Percentiles rank a stretch among this genome's conserved stretches.
Evolutionary conservation across 2,329 filamentous ascomycete genomes (phyloP).

Genomic region (Stachybotrys chlorohalonatus): DNA sequence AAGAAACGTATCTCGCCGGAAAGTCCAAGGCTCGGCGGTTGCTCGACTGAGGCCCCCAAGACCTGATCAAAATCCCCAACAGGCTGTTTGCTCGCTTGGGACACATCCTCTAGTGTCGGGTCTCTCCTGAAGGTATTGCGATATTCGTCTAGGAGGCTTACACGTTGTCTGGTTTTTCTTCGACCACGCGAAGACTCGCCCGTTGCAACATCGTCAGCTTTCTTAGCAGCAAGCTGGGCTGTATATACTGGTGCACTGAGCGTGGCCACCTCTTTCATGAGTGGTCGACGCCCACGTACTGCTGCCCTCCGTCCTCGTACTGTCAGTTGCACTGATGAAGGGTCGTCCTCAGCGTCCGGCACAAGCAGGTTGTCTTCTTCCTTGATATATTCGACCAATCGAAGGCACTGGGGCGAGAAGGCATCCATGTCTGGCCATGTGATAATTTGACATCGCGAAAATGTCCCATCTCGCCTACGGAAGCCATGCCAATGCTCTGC

Average conservation of each 20-base stretch:
- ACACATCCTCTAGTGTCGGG: background rate
- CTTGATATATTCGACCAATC: slow-evolving; percentile 37
- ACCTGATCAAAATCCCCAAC: background rate
- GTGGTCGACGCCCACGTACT: slow-evolving; percentile 23
- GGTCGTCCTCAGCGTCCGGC: background rate
- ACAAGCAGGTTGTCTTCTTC: slow-evolving; percentile 9
- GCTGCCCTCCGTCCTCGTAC: background rate
- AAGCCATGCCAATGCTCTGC: slow-evolving; percentile 36
- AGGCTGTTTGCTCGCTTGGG: background rate
- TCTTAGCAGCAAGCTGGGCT: slow-evolving; percentile 25
- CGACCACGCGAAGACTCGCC: slow-evolving; percentile 1
- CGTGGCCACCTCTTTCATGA: slow-evolving; percentile 35
- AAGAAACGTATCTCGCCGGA: slow-evolving; percentile 23
- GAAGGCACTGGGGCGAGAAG: slow-evolving; percentile 29
- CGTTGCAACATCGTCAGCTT: slow-evolving; percentile 9
- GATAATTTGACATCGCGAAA: slow-evolving; percentile 35
- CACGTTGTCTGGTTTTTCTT: background rate
- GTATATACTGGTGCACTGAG: slow-evolving; percentile 42
- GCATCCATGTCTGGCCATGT: slow-evolving; percentile 32
- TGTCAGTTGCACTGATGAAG: background rate
- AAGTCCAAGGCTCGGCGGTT: background rate
- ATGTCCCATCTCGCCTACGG: slow-evolving; percentile 28
- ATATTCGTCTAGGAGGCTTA: background rate
- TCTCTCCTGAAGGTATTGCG: background rate
- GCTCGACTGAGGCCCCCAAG: background rate